phyloP scores from a whole-genome alignment of 441 rosid genomes.

The Euphorbia corollata region DNA sequence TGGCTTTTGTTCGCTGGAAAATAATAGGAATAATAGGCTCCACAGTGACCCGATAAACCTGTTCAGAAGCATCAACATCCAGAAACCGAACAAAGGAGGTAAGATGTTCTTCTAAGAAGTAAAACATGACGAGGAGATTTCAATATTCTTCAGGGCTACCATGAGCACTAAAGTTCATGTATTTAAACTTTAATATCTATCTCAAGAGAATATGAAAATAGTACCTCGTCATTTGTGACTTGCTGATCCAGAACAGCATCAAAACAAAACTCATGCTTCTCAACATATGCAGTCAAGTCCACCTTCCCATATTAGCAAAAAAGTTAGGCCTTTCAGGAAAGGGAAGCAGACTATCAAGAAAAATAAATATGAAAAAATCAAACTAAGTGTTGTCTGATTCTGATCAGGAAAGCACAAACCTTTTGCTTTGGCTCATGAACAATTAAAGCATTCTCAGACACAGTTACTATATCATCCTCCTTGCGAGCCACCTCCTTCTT shows the following conservation, averaged over 20 bases:
- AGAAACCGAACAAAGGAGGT: not conserved
- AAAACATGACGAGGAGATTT: not conserved
- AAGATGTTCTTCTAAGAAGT: not conserved
- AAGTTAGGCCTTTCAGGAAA: conserved; percentile 17
- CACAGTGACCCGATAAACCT: conserved; percentile 87
- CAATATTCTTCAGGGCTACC: not conserved
- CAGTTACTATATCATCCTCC: conserved; percentile 90
- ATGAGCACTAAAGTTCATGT: too few species aligned
- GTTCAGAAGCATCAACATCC: conserved; percentile 22
- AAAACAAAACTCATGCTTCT: conserved; percentile 95
- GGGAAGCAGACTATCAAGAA: not conserved
- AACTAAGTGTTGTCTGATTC: not conserved
- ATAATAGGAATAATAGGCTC: conserved; percentile 92
- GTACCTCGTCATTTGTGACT: conserved; percentile 89
- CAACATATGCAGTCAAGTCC: conserved; percentile 94
- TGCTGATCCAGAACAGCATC: conserved; percentile 92
- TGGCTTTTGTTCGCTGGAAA: conserved; percentile 93
- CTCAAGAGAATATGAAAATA: not conserved
- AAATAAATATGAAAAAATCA: conserved; percentile 3
- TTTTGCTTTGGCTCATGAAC: conserved; percentile 95
- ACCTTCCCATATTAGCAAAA: conserved; percentile 51
- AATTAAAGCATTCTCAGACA: conserved; percentile 56
- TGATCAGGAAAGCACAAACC: conserved; percentile 42
- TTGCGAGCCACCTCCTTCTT: conserved; percentile 77
- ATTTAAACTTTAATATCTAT: too few species aligned